Conservation (phyloP, 1,284 basidiomycete genomes). For the Polyporus tsugae region DNA sequence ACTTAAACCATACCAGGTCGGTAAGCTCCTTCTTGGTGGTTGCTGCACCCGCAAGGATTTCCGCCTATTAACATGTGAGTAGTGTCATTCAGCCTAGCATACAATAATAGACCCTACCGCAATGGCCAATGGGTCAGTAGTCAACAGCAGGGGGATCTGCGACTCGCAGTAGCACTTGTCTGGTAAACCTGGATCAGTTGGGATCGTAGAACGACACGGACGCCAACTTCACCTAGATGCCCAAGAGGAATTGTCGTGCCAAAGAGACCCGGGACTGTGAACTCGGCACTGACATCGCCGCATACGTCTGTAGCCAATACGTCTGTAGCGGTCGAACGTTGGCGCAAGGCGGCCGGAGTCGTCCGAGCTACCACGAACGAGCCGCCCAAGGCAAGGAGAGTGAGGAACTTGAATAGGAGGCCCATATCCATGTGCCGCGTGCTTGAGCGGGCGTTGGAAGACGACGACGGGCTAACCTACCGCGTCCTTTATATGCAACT, state of each 20-base stretch:
- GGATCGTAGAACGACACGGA: conserved; percentile 1
- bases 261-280: conserved; percentile 43
- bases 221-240: conserved; percentile 41
- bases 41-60: conserved; percentile 42
- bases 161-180: conserved; percentile 52
- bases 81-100: neutral
- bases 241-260: conserved; percentile 42
- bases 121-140: conserved; percentile 42
- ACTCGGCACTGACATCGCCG: conserved; percentile 45
- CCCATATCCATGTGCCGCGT: conserved; percentile 11
- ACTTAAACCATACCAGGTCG: conserved; percentile 42
- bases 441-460: neutral
- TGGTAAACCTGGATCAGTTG: conserved; percentile 26
- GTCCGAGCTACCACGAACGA: conserved; percentile 23
- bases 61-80: conserved; percentile 30
- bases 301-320: conserved; percentile 46
- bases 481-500: conserved; percentile 4
- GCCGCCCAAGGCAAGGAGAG: conserved; percentile 14
- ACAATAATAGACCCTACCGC: conserved; percentile 8
- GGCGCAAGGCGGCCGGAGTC: conserved; percentile 15
- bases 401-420: conserved; percentile 1
- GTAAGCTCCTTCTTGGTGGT: conserved; percentile 42
- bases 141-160: conserved; percentile 44
- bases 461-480: neutral
- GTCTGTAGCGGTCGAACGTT: conserved; percentile 37